Conservation (phyloP, 352 stramenopile genomes). For the Phytophthora macrochlamydospora region DNA sequence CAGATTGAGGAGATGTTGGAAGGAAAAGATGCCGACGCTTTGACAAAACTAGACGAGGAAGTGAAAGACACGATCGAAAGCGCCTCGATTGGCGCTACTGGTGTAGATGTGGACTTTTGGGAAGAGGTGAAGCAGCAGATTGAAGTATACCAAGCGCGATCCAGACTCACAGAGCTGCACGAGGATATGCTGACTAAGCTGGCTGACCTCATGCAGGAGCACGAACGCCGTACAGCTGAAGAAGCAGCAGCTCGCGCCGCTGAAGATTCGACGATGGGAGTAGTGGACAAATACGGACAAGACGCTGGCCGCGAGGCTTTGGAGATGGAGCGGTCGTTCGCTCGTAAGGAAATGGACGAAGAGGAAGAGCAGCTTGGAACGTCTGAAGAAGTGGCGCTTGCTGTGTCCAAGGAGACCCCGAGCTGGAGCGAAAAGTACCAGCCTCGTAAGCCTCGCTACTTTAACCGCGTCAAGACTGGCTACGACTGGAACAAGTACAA, state of each 20-base stretch:
- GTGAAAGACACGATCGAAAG: slow-evolving; percentile 73
- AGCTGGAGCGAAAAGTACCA: slow-evolving; percentile 97
- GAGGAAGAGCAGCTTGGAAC: slow-evolving; percentile 84
- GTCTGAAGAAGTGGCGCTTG: slow-evolving; percentile 90
- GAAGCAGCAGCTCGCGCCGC: slow-evolving; percentile 28
- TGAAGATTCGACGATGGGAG: slow-evolving; percentile 20
- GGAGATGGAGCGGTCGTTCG: slow-evolving; percentile 69
- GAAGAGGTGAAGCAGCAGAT: slow-evolving; percentile 93
- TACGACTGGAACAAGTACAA: slow-evolving; percentile 99
- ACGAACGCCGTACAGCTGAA: slow-evolving; percentile 51
- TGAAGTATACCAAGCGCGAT: slow-evolving; percentile 91
- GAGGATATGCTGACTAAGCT: slow-evolving; percentile 94
- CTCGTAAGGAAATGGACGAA: slow-evolving; percentile 69
- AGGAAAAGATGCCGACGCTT: slow-evolving; percentile 64
- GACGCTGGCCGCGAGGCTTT: slow-evolving; percentile 72
- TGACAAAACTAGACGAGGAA: slow-evolving; percentile 62
- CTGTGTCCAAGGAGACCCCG: slow-evolving; percentile 60
- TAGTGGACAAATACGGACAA: slow-evolving; percentile 39
- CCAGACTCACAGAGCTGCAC: slow-evolving; percentile 90
- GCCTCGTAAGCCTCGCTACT: slow-evolving; percentile 98
- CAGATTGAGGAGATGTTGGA: slow-evolving; percentile 92
- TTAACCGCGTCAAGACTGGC: slow-evolving; percentile 99
- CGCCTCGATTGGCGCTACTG: slow-evolving; percentile 45
- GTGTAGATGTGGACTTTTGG: slow-evolving; percentile 95
- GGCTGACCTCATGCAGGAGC: slow-evolving; percentile 89